Conservation (phyloP, 495 filamentous ascomycete species). For the Lepraria neglecta region DNA sequence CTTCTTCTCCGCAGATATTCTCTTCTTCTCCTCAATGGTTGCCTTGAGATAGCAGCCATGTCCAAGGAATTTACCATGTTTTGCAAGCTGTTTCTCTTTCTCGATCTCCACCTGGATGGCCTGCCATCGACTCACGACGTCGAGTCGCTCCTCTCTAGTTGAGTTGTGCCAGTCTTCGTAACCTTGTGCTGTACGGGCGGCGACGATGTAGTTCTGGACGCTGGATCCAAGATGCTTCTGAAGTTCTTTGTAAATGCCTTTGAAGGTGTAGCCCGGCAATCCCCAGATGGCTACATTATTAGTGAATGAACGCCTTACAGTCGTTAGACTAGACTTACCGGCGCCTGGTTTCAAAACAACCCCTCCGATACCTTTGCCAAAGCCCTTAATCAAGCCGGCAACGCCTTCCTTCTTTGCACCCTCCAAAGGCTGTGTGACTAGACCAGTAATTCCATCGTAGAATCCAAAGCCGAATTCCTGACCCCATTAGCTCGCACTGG, state of each 20-base stretch:
- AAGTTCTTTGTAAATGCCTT: constrained; percentile 68
- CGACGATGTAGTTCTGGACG: constrained; percentile 64
- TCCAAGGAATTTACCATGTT: constrained; percentile 25
- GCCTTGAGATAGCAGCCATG: constrained; percentile 39
- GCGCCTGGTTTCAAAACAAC: constrained; percentile 63
- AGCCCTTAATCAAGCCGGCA: constrained; percentile 64
- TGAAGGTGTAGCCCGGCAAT: constrained; percentile 65
- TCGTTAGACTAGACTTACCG: constrained; percentile 38
- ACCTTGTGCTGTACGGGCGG: constrained; percentile 66
- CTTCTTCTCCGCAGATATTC: constrained; percentile 34
- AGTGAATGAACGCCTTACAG: constrained; percentile 15
- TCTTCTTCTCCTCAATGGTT: constrained; percentile 40
- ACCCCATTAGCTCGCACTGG: constrained; percentile 3
- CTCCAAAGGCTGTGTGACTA: constrained; percentile 62
- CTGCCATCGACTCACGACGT: constrained; percentile 55
- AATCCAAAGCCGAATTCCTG: constrained; percentile 60
- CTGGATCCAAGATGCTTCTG: constrained; percentile 55
- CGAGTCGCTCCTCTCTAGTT: constrained; percentile 47
- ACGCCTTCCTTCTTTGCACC: constrained; percentile 64
- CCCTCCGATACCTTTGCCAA: constrained; percentile 70
- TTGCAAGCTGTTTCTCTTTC: constrained; percentile 33
- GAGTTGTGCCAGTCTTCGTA: constrained; percentile 50
- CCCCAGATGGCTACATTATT: constrained; percentile 47
- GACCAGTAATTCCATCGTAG: constrained; percentile 64
- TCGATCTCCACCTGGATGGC: constrained; percentile 48